Evolutionary conservation across 495 filamentous ascomycete species (phyloP).

Genomic region (Darksidea phi): DNA sequence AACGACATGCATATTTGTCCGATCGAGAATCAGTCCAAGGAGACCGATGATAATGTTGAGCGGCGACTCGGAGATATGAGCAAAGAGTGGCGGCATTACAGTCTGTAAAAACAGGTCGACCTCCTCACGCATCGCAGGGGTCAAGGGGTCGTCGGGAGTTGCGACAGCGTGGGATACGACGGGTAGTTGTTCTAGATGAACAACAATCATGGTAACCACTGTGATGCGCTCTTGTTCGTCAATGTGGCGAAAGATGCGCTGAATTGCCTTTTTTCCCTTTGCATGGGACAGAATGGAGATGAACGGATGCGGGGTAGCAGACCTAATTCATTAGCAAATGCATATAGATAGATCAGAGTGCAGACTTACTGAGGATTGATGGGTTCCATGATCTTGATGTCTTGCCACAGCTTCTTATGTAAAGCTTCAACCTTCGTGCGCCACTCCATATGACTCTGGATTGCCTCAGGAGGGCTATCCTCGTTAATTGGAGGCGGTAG

Average conservation of each 20-base stretch:
- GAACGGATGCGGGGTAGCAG: conserved; percentile 80
- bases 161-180: conserved; percentile 79
- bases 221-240: conserved; percentile 88
- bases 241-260: conserved; percentile 90
- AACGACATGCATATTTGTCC: conserved; percentile 73
- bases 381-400: conserved; percentile 86
- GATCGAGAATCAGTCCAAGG: conserved; percentile 76
- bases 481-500: conserved; percentile 68
- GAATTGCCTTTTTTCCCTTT: conserved; percentile 95
- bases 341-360: background rate
- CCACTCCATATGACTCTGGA: conserved; percentile 71
- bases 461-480: conserved; percentile 59
- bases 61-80: conserved; percentile 84
- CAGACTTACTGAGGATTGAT: conserved; percentile 62
- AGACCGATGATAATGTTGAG: conserved; percentile 87
- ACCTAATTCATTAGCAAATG: conserved; percentile 30
- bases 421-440: conserved; percentile 63
- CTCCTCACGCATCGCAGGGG: conserved; percentile 74
- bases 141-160: conserved; percentile 64
- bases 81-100: conserved; percentile 86
- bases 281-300: conserved; percentile 91
- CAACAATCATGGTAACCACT: conserved; percentile 88
- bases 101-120: conserved; percentile 83
- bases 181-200: conserved; percentile 89
- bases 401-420: conserved; percentile 78